Evolutionary conservation across 2,329 filamentous ascomycete species (phyloP).

Genomic region (Apiospora kogelbergensis): DNA sequence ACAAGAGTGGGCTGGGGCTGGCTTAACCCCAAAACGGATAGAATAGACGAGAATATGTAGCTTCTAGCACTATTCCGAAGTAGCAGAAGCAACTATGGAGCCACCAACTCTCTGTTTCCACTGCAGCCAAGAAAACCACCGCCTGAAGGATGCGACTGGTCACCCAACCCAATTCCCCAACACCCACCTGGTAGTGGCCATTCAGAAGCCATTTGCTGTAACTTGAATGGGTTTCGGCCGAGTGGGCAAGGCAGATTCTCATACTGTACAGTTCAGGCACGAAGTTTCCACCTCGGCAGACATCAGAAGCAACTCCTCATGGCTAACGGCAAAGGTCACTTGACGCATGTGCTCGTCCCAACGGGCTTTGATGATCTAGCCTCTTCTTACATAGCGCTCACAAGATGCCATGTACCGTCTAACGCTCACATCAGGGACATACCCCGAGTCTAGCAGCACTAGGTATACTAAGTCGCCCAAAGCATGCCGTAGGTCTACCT

Average conservation of each 20-base stretch:
- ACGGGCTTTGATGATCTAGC: not conserved
- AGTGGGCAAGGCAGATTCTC: not conserved
- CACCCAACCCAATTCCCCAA: not conserved
- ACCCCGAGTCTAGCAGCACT: not conserved
- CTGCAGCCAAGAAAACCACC: not conserved
- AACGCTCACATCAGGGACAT: not conserved
- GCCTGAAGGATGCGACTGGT: not conserved
- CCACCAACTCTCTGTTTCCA: not conserved
- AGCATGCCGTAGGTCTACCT: not conserved
- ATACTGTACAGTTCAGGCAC: not conserved
- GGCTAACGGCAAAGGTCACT: not conserved
- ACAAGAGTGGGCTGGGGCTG: not conserved
- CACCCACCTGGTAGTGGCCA: not conserved
- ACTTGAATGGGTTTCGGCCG: not conserved
- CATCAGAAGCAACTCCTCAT: not conserved
- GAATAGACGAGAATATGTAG: constrained; percentile 1
- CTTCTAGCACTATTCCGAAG: not conserved
- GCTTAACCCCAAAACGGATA: not conserved
- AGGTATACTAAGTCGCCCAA: not conserved
- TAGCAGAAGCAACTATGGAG: not conserved
- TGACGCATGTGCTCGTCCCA: not conserved
- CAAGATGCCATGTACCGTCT: not conserved
- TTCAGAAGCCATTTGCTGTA: not conserved
- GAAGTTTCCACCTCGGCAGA: not conserved
- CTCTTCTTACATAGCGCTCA: not conserved